phyloP scores from a whole-genome alignment of 2,329 filamentous ascomycete genomes.

The Neonectria coccinea region DNA sequence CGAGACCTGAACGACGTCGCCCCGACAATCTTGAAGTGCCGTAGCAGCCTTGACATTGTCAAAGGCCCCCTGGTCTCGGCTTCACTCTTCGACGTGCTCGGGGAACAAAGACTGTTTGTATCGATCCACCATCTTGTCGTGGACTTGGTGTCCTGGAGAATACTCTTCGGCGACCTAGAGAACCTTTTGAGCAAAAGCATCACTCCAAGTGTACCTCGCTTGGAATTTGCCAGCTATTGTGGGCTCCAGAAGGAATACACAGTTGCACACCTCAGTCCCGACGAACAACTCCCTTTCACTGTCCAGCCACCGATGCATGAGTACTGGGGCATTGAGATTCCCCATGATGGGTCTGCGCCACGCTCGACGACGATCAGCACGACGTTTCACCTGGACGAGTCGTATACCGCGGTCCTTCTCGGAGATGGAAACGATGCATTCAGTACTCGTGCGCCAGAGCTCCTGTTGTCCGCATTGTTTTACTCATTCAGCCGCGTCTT shows the following conservation, averaged over 20 bases:
- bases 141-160: constrained; percentile 10
- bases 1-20: background rate
- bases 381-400: constrained; percentile 27
- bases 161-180: background rate
- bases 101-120: background rate
- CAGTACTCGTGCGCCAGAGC: constrained; percentile 46
- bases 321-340: background rate
- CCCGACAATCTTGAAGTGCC: background rate
- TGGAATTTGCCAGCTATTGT: background rate
- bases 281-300: background rate
- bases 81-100: background rate
- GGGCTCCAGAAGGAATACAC: background rate
- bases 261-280: background rate
- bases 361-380: background rate
- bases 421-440: constrained; percentile 36
- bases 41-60: background rate
- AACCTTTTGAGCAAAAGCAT: background rate
- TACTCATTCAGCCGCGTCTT: constrained; percentile 44
- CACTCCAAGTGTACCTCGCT: background rate
- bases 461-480: constrained; percentile 46
- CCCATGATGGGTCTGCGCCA: background rate
- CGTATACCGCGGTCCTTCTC: constrained; percentile 25
- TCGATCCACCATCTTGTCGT: constrained; percentile 7
- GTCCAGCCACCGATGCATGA: background rate
- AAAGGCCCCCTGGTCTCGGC: background rate